Evolutionary conservation across 1,284 basidiomycete species (phyloP).

Genomic region (Boletellus dicymbophilus): DNA sequence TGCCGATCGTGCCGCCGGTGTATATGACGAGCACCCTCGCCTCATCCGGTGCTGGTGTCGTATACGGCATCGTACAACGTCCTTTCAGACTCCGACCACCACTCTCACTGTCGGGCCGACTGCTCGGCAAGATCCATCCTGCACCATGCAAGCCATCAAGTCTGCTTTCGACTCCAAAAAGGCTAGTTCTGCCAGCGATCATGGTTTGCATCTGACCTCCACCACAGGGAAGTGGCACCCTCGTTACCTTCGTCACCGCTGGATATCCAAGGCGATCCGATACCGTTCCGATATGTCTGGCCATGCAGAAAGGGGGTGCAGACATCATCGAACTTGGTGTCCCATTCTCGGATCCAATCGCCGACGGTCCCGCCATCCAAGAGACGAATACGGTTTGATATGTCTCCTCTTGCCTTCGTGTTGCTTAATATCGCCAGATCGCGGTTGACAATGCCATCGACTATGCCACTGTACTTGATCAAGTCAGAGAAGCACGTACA

Average conservation of each 20-base stretch:
- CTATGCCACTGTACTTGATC: conserved; percentile 75
- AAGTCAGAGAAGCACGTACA: conserved; percentile 77
- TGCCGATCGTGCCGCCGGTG: conserved; percentile 85
- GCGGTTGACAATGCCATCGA: conserved; percentile 81
- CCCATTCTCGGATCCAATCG: conserved; percentile 96
- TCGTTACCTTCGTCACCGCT: conserved; percentile 91
- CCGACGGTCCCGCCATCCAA: conserved; percentile 93
- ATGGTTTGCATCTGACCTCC: conserved; percentile 6
- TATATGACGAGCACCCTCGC: conserved; percentile 84
- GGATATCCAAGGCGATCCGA: conserved; percentile 81
- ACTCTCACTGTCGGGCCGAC: no score
- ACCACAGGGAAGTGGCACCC: conserved; percentile 69
- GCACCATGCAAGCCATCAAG: conserved; percentile 73
- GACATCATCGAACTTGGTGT: conserved; percentile 97
- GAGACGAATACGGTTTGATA: conserved; percentile 82
- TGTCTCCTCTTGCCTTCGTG: background rate
- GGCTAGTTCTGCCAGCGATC: conserved; percentile 38
- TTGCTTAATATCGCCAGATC: conserved; percentile 49
- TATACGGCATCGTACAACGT: background rate
- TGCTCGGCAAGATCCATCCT: no score
- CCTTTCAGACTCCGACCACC: conserved; percentile 1
- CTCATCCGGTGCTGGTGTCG: conserved; percentile 60
- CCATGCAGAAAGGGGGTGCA: conserved; percentile 90
- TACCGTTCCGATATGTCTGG: conserved; percentile 88
- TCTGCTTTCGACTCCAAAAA: conserved; percentile 76